Base-by-base conservation (phyloP, 257 asterid species). In the Nicotiana paniculata region DNA sequence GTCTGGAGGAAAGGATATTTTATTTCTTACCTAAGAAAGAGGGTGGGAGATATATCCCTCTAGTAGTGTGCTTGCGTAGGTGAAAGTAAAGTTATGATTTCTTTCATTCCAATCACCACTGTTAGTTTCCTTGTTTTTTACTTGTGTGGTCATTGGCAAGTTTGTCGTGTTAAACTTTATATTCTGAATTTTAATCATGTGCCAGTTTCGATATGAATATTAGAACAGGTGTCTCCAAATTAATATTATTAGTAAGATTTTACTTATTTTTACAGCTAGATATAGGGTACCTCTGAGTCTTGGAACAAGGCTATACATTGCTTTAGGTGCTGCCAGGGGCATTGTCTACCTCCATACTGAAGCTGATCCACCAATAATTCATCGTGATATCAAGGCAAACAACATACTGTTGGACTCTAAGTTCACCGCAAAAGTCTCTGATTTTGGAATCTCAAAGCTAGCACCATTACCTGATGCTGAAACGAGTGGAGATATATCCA, bases 241-340 rank as follows among this genome's bases (percentile, higher is more conserved):
- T 46, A 12, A 12, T 12, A 43, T 21, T 21, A 72, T 72, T 43
- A 12, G 2, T 37, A 72, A 43, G 21, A 51, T 75, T 51, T 68
- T 15, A 48, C 79, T 75, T 75, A 51, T 24, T 75, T 46, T 28
- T 75, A 75, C 63, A 75, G 80, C 63, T 51, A 51, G 63, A 51
- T 51, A 75, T 75, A 21, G 80, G 80, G 17, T 13, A 51, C 4
- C 24, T 51, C 80, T 51, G 80, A 51, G 28, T 75, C 80, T 75
- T 75, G 80, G 80, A 51, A 51, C 26, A 6, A 75, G 80, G 80
- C 28, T 75, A 51, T 28, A 75, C 80, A 75, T 75, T 75, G 80
- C 80, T 7, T 75, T 75, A 75, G 80, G 80, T 75, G 63, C 80
- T 51, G 63, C 80, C 80, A 75, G 80, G 63, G 80, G 80, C 16